These are phyloP conservation scores for Thecaphora thlaspeos DNA, from an alignment of 1,284 basidiomycete species.

Conservation along the genomic window DNA sequence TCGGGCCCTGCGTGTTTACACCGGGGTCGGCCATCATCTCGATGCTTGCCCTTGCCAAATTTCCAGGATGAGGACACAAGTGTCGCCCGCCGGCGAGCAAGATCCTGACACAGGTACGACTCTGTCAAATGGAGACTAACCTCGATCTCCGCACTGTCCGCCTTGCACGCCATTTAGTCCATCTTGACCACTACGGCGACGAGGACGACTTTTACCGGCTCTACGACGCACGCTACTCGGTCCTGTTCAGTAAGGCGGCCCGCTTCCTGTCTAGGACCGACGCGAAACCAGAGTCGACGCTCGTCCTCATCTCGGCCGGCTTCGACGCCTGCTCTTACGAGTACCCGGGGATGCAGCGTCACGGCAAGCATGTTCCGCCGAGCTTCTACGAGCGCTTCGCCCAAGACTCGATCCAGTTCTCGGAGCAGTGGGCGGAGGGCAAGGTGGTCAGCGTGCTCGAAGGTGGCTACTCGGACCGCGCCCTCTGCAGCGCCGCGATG, in stretches of 20 bases:
- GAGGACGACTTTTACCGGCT: slow-evolving; percentile 75
- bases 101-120: too few species aligned
- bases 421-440: slow-evolving; percentile 69
- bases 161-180: slow-evolving; percentile 66
- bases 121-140: too few species aligned
- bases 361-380: slow-evolving; percentile 82
- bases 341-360: slow-evolving; percentile 84
- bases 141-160: too few species aligned
- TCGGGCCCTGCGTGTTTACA: too few species aligned
- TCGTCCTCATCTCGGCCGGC: slow-evolving; percentile 68
- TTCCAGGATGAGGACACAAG: too few species aligned
- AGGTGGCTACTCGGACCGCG: slow-evolving; percentile 87
- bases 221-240: slow-evolving; percentile 73
- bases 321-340: slow-evolving; percentile 95
- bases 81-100: too few species aligned
- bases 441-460: slow-evolving; percentile 84
- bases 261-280: slow-evolving; percentile 72
- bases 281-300: slow-evolving; percentile 68
- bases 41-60: too few species aligned
- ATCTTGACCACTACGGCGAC: slow-evolving; percentile 73
- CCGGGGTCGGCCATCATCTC: too few species aligned
- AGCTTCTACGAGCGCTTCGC: slow-evolving; percentile 85
- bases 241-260: slow-evolving; percentile 71
- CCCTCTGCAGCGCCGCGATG: slow-evolving; percentile 67
- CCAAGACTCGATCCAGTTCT: slow-evolving; percentile 69